phyloP scores from a whole-genome alignment of 345 rosid species.

The Salix koriyanagi region DNA sequence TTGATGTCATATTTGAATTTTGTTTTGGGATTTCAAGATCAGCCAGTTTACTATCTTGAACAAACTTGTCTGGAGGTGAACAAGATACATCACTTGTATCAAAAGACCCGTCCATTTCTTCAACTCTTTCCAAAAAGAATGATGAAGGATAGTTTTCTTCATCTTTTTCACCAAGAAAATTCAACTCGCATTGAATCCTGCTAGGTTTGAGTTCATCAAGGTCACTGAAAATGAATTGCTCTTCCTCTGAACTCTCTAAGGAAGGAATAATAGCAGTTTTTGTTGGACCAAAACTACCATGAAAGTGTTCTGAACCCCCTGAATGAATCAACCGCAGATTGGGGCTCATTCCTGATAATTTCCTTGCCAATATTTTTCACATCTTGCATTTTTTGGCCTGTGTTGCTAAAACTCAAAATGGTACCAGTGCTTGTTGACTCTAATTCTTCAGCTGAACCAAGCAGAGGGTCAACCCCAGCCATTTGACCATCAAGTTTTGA shows the following conservation, averaged over 20 bases:
- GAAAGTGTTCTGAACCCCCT: conserved; percentile 22
- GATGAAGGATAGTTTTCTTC: conserved; percentile 21
- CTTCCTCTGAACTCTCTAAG: conserved; percentile 56
- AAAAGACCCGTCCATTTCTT: conserved; percentile 12
- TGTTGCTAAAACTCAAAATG: conserved; percentile 23
- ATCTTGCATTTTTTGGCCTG: conserved; percentile 21
- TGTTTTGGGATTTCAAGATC: conserved; percentile 30
- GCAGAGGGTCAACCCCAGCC: conserved; percentile 19
- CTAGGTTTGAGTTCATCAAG: conserved; percentile 40
- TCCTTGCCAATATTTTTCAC: conserved; percentile 14
- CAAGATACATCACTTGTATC: conserved; percentile 18
- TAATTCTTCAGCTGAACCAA: conserved; percentile 28
- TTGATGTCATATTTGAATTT: conserved; percentile 30
- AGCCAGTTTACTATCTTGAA: conserved; percentile 17
- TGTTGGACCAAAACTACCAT: conserved; percentile 22
- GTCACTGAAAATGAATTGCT: conserved; percentile 67
- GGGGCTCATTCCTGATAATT: conserved; percentile 5
- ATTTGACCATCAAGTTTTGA: conserved; percentile 22
- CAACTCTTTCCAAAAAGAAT: conserved; percentile 15
- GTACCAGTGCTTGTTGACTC: conserved; percentile 22
- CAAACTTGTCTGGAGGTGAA: conserved; percentile 20
- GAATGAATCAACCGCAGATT: conserved; percentile 15
- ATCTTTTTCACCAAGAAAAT: conserved; percentile 22
- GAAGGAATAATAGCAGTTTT: conserved; percentile 27
- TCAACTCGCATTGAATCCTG: conserved; percentile 19